Conservation (phyloP, 2,329 filamentous ascomycete species). For the Claviceps purpurea region DNA sequence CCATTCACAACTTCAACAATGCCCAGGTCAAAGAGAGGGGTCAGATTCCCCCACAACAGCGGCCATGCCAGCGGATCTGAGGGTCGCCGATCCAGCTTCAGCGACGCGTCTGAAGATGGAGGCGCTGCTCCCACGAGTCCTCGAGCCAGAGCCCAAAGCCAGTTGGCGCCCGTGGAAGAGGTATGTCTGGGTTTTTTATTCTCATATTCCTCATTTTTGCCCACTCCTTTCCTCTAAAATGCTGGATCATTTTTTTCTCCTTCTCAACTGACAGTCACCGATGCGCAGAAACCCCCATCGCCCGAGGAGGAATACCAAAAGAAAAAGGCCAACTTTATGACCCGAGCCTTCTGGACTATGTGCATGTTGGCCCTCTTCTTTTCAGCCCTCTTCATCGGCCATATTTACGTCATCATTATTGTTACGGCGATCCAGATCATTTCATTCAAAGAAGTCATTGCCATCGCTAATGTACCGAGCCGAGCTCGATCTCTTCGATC, state of each 20-base stretch:
- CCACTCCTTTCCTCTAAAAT: not conserved
- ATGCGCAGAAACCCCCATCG: slow-evolving; percentile 27
- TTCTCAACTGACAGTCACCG: not conserved
- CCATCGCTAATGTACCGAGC: slow-evolving; percentile 89
- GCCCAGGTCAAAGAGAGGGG: slow-evolving; percentile 33
- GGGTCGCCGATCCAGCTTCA: slow-evolving; percentile 55
- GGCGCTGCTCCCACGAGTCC: slow-evolving; percentile 21
- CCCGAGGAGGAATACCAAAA: slow-evolving; percentile 70
- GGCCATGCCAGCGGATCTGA: slow-evolving; percentile 29
- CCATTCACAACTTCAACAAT: slow-evolving; percentile 11
- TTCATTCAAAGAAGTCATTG: slow-evolving; percentile 98
- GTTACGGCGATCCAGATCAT: slow-evolving; percentile 91
- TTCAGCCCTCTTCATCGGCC: slow-evolving; percentile 80
- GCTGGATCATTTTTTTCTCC: too few relatives aligned
- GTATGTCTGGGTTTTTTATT: slow-evolving; percentile 11
- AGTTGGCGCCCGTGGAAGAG: slow-evolving; percentile 23
- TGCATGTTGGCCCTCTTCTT: slow-evolving; percentile 96
- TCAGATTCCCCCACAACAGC: slow-evolving; percentile 40
- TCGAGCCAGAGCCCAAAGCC: slow-evolving; percentile 14
- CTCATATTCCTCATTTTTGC: not conserved
- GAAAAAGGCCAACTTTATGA: slow-evolving; percentile 97
- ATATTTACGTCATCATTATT: slow-evolving; percentile 92
- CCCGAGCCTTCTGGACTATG: slow-evolving; percentile 92
- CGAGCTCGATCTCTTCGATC: slow-evolving; percentile 81
- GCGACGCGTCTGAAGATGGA: slow-evolving; percentile 49